Evolutionary conservation across 345 rosid genomes (phyloP).

Genomic region (Firmiana major): DNA sequence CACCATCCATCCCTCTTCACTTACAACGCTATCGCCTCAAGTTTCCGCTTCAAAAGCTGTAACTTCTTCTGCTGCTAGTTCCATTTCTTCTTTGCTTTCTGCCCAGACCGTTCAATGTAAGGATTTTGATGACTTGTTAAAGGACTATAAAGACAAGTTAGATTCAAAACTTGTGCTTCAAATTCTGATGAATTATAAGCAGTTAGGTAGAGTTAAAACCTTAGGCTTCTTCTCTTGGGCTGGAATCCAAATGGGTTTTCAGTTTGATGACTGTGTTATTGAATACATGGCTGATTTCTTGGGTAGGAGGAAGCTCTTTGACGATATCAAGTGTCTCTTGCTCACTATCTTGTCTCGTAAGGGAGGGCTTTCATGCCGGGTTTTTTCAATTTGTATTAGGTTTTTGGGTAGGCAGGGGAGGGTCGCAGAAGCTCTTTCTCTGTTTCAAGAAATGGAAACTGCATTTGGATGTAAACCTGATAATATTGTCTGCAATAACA

Average conservation of each 20-base stretch:
- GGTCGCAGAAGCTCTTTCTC: constrained; percentile 29
- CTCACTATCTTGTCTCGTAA: constrained; percentile 18
- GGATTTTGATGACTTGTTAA: constrained; percentile 19
- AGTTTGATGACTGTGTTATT: constrained; percentile 28
- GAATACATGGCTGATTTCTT: constrained; percentile 35
- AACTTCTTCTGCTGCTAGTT: constrained; percentile 11
- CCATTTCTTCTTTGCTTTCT: constrained; percentile 25
- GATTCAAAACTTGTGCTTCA: constrained; percentile 26
- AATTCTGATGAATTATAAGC: constrained; percentile 31
- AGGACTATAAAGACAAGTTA: constrained; percentile 22
- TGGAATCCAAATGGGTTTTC: constrained; percentile 30
- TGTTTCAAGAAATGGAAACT: constrained; percentile 34
- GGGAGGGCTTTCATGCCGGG: constrained; percentile 24
- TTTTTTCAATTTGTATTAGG: constrained; percentile 31
- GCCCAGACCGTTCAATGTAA: neutral
- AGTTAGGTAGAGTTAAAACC: constrained; percentile 30
- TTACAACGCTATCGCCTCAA: neutral
- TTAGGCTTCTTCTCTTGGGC: constrained; percentile 36
- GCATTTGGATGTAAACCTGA: constrained; percentile 32
- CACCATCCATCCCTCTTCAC: neutral
- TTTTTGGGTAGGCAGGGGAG: constrained; percentile 36
- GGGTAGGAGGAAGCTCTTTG: constrained; percentile 40
- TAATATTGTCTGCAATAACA: constrained; percentile 33
- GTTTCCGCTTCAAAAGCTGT: neutral
- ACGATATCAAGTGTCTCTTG: constrained; percentile 31